phyloP scores from a whole-genome alignment of 1,284 basidiomycete genomes.

The Marasmius sp. region DNA sequence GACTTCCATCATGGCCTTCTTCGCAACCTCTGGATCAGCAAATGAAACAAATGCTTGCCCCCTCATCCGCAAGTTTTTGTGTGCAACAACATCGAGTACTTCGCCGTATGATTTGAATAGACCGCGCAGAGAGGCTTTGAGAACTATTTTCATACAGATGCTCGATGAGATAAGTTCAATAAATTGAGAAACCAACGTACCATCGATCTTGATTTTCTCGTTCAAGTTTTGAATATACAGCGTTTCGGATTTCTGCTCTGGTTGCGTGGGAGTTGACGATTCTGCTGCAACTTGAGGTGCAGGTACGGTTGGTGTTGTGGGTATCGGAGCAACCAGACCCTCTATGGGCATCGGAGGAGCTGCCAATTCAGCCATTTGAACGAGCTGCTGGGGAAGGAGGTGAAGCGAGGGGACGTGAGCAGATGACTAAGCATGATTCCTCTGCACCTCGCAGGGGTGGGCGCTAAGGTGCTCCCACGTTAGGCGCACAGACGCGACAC shows the following conservation, averaged over 20 bases:
- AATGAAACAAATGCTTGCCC: conserved; percentile 98
- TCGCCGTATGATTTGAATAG: conserved; percentile 94
- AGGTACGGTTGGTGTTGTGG: conserved; percentile 27
- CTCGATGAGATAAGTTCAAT: conserved; percentile 2
- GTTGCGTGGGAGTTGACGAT: conserved; percentile 32
- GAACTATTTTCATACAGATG: conserved; percentile 47
- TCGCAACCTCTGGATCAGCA: conserved; percentile 75
- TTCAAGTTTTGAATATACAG: conserved; percentile 98
- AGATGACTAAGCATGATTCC: background rate
- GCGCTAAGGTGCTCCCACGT: background rate
- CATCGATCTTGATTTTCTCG: conserved; percentile 90
- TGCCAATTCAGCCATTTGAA: background rate
- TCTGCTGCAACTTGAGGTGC: conserved; percentile 24
- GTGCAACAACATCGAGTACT: conserved; percentile 90
- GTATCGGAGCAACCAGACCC: conserved; percentile 9
- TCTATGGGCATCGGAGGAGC: background rate
- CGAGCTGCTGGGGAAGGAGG: background rate
- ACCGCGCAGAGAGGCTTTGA: conserved; percentile 86
- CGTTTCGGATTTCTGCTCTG: conserved; percentile 73
- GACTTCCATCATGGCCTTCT: conserved; percentile 90
- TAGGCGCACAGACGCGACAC: background rate
- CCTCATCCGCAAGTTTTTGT: conserved; percentile 93
- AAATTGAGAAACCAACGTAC: conserved; percentile 39
- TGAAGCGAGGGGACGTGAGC: background rate
- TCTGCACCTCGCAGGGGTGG: too few relatives aligned